Percentiles rank a stretch among this genome's conserved stretches.
These are phyloP conservation scores for Boletus rubroflammeus DNA, from an alignment of 768 basidiomycete genomes.

Conservation along the genomic window DNA sequence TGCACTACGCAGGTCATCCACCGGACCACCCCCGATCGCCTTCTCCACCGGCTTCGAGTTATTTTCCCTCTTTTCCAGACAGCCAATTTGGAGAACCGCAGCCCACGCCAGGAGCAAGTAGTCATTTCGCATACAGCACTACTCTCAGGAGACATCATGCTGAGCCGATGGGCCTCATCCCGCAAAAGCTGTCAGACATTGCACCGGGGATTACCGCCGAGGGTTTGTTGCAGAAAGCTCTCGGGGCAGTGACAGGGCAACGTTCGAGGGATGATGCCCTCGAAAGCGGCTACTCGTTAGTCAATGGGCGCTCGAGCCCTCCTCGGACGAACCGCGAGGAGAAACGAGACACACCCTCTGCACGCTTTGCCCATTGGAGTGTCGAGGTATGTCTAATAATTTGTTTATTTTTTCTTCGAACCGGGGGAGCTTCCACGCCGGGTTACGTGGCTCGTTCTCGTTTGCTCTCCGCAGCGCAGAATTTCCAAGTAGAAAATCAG, in stretches of 20 bases:
- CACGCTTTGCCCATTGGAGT: conserved; percentile 63
- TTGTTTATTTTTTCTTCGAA: not conserved
- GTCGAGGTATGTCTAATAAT: conserved; percentile 50
- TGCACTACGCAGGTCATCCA: conserved; percentile 11
- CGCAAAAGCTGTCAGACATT: conserved; percentile 37
- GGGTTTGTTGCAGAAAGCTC: conserved; percentile 44
- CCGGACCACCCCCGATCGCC: conserved; percentile 29
- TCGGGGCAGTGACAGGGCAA: conserved; percentile 33
- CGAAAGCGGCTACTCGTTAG: conserved; percentile 40
- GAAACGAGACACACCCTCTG: conserved; percentile 53
- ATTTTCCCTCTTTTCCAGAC: conserved; percentile 62
- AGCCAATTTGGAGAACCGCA: conserved; percentile 47
- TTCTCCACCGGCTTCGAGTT: conserved; percentile 79
- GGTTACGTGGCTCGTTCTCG: not conserved
- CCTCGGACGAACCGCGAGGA: conserved; percentile 29
- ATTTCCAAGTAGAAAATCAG: not conserved
- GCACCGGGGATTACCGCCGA: conserved; percentile 41
- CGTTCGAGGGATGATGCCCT: conserved; percentile 20
- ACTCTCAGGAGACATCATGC: conserved; percentile 64
- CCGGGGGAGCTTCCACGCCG: not conserved
- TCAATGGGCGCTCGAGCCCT: conserved; percentile 17
- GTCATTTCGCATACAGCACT: conserved; percentile 83
- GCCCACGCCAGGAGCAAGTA: conserved; percentile 58
- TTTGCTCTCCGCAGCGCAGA: not conserved
- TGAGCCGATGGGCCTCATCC: conserved; percentile 37